A percentile compares a stretch with the other conserved stretches of the same genome.
Conservation (phyloP, 2,329 filamentous ascomycete genomes). For the Phialophora expanda region DNA sequence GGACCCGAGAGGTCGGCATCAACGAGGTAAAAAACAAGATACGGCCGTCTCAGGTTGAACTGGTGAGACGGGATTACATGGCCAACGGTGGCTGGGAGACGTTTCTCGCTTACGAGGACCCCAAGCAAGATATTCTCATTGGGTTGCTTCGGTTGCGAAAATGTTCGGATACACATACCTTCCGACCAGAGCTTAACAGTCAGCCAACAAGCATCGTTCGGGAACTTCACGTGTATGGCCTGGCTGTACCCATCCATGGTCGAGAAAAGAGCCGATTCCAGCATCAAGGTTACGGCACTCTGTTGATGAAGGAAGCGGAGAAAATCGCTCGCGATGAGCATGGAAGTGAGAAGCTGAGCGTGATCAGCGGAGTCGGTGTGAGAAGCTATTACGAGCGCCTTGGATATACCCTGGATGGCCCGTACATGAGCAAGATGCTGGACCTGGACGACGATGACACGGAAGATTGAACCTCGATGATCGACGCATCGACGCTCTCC, state of each 20-base stretch:
- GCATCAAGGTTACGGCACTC: constrained; percentile 94
- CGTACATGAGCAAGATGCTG: constrained; percentile 69
- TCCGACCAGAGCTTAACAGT: constrained; percentile 80
- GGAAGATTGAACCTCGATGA: constrained; percentile 34
- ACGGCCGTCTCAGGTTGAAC: constrained; percentile 90
- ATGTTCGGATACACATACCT: constrained; percentile 90
- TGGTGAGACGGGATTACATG: constrained; percentile 89
- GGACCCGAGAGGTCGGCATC: constrained; percentile 94
- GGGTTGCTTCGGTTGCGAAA: constrained; percentile 86
- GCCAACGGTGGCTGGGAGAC: constrained; percentile 99
- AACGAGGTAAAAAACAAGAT: constrained; percentile 99
- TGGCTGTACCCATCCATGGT: constrained; percentile 95
- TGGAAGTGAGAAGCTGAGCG: constrained; percentile 89
- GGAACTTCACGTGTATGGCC: constrained; percentile 95
- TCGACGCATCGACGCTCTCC: neutral
- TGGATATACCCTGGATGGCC: constrained; percentile 91
- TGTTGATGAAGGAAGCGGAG: constrained; percentile 98
- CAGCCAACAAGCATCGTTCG: constrained; percentile 92
- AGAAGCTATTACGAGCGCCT: constrained; percentile 92
- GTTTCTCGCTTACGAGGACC: constrained; percentile 96
- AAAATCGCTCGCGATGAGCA: constrained; percentile 94
- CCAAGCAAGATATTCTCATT: constrained; percentile 97
- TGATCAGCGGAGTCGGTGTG: constrained; percentile 97
- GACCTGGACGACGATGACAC: constrained; percentile 49
- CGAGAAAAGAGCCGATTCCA: constrained; percentile 96